Base-by-base conservation (phyloP, 768 basidiomycete species). In the Glaciozyma martinii region DNA sequence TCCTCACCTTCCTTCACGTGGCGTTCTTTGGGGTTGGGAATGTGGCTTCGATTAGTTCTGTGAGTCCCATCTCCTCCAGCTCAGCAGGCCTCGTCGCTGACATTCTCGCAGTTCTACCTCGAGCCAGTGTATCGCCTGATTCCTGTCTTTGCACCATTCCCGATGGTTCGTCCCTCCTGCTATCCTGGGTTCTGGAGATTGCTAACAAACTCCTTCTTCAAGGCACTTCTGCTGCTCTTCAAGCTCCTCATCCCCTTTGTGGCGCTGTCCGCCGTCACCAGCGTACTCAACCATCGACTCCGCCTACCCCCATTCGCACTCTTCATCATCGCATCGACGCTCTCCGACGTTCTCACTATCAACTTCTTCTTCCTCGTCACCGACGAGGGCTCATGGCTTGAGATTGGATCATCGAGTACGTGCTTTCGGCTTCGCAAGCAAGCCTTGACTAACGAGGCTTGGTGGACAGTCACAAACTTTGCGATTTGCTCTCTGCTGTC, bases 81-180 rank as follows among this genome's bases (percentile, higher is more conserved):
- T 60, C 5, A 21, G 23, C 23, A 33, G 15, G 25, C 60, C 8
- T 25, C 29, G 54, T 49, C 25, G 25, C 19, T 7, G 27, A 18
- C 37, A n/a, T 15, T 33, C 54, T 86, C 84, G 23, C 88, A 87
- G 3, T 91, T 91, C 76, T 91, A 92, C 75, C 80, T 91, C 25
- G 89, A 86, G 47, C 89, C 90, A 3, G 89, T 91, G 10, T 91
- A 90, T 72, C 86, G 89, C 23, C 80, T 92, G 21, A 85, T 91
- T 67, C 88, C 89, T 1, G 81, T 89, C 57, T 92, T 92, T 75
- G 87, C 81, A 66, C 90, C 89, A 0, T 90, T 90, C 76, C 80
- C 87, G 65, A 90, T 90, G 90, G 69, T 66, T 7, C 81, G 61
- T 50, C 85, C 32, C 47, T n/a, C 15, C 23, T 4, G 21, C 43